phyloP scores from a whole-genome alignment of 345 rosid genomes.

The Populus nigra region DNA sequence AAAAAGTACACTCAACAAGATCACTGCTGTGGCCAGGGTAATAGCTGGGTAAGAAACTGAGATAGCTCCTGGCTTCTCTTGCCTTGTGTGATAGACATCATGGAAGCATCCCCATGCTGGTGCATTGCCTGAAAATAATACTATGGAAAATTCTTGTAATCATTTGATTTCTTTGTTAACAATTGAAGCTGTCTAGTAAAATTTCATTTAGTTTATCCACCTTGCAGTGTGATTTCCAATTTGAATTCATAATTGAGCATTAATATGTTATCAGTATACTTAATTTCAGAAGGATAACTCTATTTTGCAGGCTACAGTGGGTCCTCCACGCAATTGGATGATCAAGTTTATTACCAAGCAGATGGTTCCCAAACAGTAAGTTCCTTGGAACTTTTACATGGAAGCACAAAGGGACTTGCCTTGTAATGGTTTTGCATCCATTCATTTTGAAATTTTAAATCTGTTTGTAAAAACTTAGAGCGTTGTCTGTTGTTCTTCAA shows the following conservation, averaged over 20 bases:
- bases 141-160: too few relatives aligned
- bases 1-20: neutral
- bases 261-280: neutral
- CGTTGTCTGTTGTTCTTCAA: too few relatives aligned
- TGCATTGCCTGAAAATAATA: neutral
- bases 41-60: neutral
- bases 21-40: neutral
- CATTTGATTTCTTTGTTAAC: neutral
- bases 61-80: neutral
- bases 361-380: constrained; percentile 43
- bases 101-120: neutral
- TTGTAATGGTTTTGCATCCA: neutral
- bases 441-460: neutral
- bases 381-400: constrained; percentile 9
- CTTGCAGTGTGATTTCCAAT: neutral
- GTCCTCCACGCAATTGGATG: constrained; percentile 33
- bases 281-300: neutral
- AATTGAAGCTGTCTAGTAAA: neutral
- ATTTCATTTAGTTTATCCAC: neutral
- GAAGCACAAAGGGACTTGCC: neutral
- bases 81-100: neutral
- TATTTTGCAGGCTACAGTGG: constrained; percentile 50
- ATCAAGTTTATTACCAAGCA: constrained; percentile 37
- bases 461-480: neutral
- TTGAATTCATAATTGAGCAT: neutral